Evolutionary conservation across 441 rosid species (phyloP).

Genomic region (Croton laevigatus): DNA sequence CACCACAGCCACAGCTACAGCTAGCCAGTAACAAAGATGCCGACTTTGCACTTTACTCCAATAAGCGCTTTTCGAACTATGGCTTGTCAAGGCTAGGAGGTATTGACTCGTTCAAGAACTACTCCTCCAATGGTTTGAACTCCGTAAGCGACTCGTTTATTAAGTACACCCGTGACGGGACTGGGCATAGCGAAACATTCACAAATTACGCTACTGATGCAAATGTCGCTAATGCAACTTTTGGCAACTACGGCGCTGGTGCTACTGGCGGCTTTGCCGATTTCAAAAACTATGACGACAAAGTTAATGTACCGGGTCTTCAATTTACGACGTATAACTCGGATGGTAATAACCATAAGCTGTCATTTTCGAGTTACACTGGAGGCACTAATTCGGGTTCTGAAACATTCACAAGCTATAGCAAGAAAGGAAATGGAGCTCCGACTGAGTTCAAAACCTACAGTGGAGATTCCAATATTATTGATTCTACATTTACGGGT

Average conservation of each 20-base stretch:
- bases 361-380: slow-evolving; percentile 53
- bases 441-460: slow-evolving; percentile 59
- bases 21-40: slow-evolving; percentile 27
- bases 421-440: slow-evolving; percentile 61
- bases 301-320: slow-evolving; percentile 62
- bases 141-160: slow-evolving; percentile 60
- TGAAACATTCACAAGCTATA: slow-evolving; percentile 57
- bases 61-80: slow-evolving; percentile 68
- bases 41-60: slow-evolving; percentile 49
- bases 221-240: slow-evolving; percentile 74
- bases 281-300: slow-evolving; percentile 54
- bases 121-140: slow-evolving; percentile 61
- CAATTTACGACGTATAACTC: slow-evolving; percentile 66
- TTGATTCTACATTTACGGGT: slow-evolving; percentile 66
- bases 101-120: slow-evolving; percentile 56
- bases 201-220: slow-evolving; percentile 40
- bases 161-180: slow-evolving; percentile 59
- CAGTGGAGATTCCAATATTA: slow-evolving; percentile 50
- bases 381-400: slow-evolving; percentile 59
- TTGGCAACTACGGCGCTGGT: slow-evolving; percentile 67
- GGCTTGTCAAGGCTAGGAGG: slow-evolving; percentile 50
- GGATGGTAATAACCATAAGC: slow-evolving; percentile 48
- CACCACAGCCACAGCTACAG: background rate
- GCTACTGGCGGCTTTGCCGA: slow-evolving; percentile 67
- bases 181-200: slow-evolving; percentile 54